Evolutionary conservation across 441 rosid genomes (phyloP).

Genomic region (Erodium texanum): DNA sequence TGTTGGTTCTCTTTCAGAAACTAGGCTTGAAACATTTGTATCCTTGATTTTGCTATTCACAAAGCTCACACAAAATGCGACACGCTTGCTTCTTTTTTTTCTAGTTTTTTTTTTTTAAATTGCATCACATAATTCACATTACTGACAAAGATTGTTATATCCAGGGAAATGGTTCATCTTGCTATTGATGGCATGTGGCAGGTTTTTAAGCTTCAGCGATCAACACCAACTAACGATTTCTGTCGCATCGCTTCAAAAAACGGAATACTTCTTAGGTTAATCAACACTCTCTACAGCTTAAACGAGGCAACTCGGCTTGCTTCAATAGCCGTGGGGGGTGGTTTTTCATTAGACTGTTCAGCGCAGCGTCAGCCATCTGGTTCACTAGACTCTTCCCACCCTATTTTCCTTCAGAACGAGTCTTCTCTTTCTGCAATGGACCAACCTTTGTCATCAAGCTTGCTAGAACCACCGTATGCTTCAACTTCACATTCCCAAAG

Average conservation of each 20-base stretch:
- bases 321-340: constrained; percentile 53
- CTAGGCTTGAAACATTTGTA: background rate
- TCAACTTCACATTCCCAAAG: constrained; percentile 62
- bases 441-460: constrained; percentile 34
- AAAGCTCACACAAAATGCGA: background rate
- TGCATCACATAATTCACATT: constrained; percentile 12
- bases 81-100: background rate
- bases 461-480: constrained; percentile 57
- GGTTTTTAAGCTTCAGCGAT: constrained; percentile 89
- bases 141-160: constrained; percentile 30
- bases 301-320: constrained; percentile 92
- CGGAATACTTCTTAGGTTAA: constrained; percentile 75
- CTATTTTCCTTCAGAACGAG: constrained; percentile 52
- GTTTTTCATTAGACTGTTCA: constrained; percentile 46
- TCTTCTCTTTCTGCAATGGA: constrained; percentile 35
- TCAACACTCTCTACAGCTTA: constrained; percentile 92
- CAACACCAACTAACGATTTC: constrained; percentile 89
- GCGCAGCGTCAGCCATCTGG: constrained; percentile 49
- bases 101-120: constrained; percentile 1
- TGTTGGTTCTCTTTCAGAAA: constrained; percentile 3
- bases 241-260: constrained; percentile 93
- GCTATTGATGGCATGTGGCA: constrained; percentile 99
- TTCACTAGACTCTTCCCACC: constrained; percentile 52
- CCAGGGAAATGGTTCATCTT: constrained; percentile 99
- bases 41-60: background rate